Percentiles rank a stretch among this genome's conserved stretches.
Evolutionary conservation across 495 filamentous ascomycete species (phyloP).

Genomic region (Aspergillus ellipticus): DNA sequence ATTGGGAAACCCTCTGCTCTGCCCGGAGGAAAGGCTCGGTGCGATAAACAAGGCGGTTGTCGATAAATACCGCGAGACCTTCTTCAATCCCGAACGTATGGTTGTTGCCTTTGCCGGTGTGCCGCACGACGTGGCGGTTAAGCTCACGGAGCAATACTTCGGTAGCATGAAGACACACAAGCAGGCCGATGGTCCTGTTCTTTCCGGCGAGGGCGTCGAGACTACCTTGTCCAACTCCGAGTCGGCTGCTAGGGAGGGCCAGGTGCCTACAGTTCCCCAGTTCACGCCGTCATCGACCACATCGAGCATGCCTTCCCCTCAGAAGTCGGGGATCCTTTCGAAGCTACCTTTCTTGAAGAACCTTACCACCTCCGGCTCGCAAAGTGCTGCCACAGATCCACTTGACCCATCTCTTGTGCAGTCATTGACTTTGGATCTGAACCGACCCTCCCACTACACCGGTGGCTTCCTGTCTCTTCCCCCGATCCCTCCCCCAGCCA

Average conservation of each 20-base stretch:
- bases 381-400: conserved; percentile 53
- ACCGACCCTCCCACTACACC: conserved; percentile 77
- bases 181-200: conserved; percentile 41
- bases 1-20: conserved; percentile 87
- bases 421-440: conserved; percentile 52
- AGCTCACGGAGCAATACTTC: conserved; percentile 78
- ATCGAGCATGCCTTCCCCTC: conserved; percentile 35
- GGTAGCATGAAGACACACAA: conserved; percentile 71
- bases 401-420: conserved; percentile 40
- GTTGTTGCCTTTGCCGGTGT: conserved; percentile 96
- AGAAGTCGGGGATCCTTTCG: conserved; percentile 60
- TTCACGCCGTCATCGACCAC: conserved; percentile 41
- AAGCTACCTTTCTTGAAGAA: conserved; percentile 94
- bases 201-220: conserved; percentile 55
- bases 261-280: conserved; percentile 38
- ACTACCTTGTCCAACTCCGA: conserved; percentile 51
- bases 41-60: conserved; percentile 74
- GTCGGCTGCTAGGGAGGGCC: conserved; percentile 33
- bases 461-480: conserved; percentile 88
- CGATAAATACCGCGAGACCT: conserved; percentile 72
- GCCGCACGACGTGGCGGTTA: conserved; percentile 73
- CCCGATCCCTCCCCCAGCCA: conserved; percentile 68
- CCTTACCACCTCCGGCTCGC: conserved; percentile 66
- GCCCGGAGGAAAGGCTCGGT: conserved; percentile 75
- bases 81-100: conserved; percentile 85